Base-by-base conservation (phyloP, 176 grass and related monocot genomes). In the Typha latifolia region DNA sequence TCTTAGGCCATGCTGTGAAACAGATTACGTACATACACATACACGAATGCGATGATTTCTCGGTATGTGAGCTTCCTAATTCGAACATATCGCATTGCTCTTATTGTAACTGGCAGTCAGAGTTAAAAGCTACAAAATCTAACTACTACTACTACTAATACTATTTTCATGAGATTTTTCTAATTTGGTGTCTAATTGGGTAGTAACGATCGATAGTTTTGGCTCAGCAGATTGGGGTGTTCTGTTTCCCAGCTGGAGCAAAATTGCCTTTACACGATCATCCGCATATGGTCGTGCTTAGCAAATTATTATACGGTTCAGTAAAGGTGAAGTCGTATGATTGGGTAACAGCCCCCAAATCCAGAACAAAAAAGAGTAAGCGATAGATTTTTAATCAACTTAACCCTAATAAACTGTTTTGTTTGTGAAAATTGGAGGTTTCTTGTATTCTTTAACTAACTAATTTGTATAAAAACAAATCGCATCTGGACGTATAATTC, bases 1-100 rank as follows among this genome's bases (percentile, higher is more conserved):
- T 59, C 32, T 66, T 48, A 21, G 73, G 73, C 3, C 73, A 49
- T 0, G 51, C 64, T 9, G 16, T 76, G 4, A 61, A 22, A 3
- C 31, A 67, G 9, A 67, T 76, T 32, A 76, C 73, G 18, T 76
- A 76, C 51, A n/a, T 76, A 12, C 73, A 76, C 49, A 76, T 76
- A 31, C 73, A 76, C 23, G 51, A 76, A 59, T 67, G 64, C 51
- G 32, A 67, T 14, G 32, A 76, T 47, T 76, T 76, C 73, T 76
- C 73, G 29, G 73, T 76, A 61, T 0, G 49, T 7, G 14, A 43
- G 7, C 37, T 43, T 9, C 37, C 5, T 43, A 43, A 9, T 43
- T 43, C 37, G 9, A 43, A 10, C 37, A 43, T 43, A 43, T 43
- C 37, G 37, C 6, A 43, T 43, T 43, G 37, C 8, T 43, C 37